These are phyloP conservation scores for Tolypocladium pustulatum DNA, from an alignment of 2,329 filamentous ascomycete species.

Conservation along the genomic window DNA sequence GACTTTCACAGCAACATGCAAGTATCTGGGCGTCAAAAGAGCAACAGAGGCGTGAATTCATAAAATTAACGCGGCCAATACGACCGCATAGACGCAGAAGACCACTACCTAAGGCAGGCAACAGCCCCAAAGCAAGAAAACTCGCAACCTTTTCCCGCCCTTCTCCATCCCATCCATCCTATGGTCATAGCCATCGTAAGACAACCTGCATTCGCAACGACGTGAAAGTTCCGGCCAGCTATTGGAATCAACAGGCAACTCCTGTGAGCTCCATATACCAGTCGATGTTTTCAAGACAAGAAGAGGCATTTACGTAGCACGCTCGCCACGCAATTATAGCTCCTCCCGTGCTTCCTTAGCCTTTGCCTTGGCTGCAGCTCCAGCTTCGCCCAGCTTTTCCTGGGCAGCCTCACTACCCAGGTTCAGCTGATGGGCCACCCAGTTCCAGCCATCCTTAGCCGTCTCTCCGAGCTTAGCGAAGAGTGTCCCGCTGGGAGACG, in stretches of 20 bases:
- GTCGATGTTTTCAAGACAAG: not conserved
- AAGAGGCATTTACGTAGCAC: not conserved
- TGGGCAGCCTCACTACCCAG: conserved; percentile 37
- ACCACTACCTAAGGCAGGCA: not conserved
- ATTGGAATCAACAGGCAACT: no score
- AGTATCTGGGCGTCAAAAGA: not conserved
- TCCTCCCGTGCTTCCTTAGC: conserved; percentile 33
- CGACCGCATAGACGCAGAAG: not conserved
- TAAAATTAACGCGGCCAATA: not conserved
- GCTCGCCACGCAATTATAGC: conserved; percentile 25
- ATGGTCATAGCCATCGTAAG: not conserved
- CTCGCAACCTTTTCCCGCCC: not conserved
- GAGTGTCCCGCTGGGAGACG: conserved; percentile 52
- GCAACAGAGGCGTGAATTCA: not conserved
- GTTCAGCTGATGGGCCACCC: conserved; percentile 38
- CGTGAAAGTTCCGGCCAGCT: not conserved
- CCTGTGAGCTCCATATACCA: not conserved
- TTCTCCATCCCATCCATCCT: not conserved
- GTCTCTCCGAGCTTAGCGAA: conserved; percentile 50
- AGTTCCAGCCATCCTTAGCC: conserved; percentile 37
- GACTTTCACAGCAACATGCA: no score
- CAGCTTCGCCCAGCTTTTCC: conserved; percentile 30
- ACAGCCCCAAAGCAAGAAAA: not conserved
- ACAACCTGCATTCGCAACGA: not conserved
- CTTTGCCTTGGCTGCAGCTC: conserved; percentile 17